Evolutionary conservation across 495 filamentous ascomycete species (phyloP).

Genomic region (Penicillium subrubescens): DNA sequence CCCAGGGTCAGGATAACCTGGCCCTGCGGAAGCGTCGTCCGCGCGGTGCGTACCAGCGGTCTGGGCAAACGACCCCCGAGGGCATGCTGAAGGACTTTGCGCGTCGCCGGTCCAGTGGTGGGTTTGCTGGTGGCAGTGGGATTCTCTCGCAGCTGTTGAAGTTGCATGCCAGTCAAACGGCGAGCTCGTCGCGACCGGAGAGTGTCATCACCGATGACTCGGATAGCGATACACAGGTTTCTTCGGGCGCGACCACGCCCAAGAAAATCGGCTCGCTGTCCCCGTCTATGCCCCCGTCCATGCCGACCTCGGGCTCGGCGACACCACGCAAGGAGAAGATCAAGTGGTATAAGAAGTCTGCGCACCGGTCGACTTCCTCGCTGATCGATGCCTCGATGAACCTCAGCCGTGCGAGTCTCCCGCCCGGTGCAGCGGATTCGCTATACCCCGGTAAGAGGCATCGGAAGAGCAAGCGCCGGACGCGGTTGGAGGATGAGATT

Average conservation of each 20-base stretch:
- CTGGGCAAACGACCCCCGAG: conserved; percentile 44
- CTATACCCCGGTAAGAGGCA: conserved; percentile 35
- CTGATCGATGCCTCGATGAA: conserved; percentile 54
- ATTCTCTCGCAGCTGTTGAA: conserved; percentile 45
- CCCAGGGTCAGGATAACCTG: conserved; percentile 28
- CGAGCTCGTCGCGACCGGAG: conserved; percentile 29
- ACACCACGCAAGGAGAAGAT: conserved; percentile 60
- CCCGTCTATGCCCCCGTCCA: conserved; percentile 18
- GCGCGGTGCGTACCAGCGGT: conserved; percentile 39
- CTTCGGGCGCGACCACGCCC: conserved; percentile 41
- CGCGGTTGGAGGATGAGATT: conserved; percentile 62
- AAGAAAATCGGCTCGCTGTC: conserved; percentile 30
- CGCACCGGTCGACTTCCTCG: conserved; percentile 46
- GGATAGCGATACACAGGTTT: conserved; percentile 41
- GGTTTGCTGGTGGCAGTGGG: conserved; percentile 34
- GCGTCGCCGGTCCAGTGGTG: conserved; percentile 29
- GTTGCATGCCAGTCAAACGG: conserved; percentile 36
- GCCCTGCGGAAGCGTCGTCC: conserved; percentile 35
- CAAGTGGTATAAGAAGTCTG: conserved; percentile 67
- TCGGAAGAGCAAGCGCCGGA: conserved; percentile 40
- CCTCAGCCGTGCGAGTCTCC: conserved; percentile 38
- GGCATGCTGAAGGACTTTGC: conserved; percentile 32
- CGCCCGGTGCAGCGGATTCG: conserved; percentile 30
- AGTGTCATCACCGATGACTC: conserved; percentile 46
- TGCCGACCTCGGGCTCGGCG: conserved; percentile 49